Conservation (phyloP, 2,329 filamentous ascomycete species). For the Penicillium sp. region DNA sequence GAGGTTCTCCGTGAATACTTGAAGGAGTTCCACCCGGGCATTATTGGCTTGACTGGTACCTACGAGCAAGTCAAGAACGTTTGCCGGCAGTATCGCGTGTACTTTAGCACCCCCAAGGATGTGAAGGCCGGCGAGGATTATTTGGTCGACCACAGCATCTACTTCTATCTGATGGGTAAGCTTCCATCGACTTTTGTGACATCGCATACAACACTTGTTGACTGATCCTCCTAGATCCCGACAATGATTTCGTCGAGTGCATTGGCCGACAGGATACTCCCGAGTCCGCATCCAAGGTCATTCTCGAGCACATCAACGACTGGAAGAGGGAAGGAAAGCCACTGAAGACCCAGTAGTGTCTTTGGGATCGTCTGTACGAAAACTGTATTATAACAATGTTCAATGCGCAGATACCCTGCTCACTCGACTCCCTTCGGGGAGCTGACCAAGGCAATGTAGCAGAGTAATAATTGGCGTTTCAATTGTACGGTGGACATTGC, state of each 20-base stretch:
- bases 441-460: neutral
- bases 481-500: neutral
- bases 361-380: constrained; percentile 13
- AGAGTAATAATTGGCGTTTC: neutral
- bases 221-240: constrained; percentile 60
- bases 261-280: constrained; percentile 92
- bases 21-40: constrained; percentile 77
- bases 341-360: constrained; percentile 41
- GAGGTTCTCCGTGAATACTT: constrained; percentile 79
- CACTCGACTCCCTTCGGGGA: constrained; percentile 1
- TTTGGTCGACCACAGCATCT: constrained; percentile 96
- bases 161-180: constrained; percentile 93
- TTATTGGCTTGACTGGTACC: constrained; percentile 84
- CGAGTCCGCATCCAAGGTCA: constrained; percentile 74
- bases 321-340: constrained; percentile 55
- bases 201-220: neutral
- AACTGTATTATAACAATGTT: constrained; percentile 20
- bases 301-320: constrained; percentile 77
- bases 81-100: constrained; percentile 94
- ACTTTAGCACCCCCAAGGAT: constrained; percentile 86
- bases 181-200: constrained; percentile 9
- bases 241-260: constrained; percentile 96
- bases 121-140: constrained; percentile 95
- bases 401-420: constrained; percentile 26
- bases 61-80: constrained; percentile 91